Base-by-base conservation (phyloP, 2,329 filamentous ascomycete genomes). In the Capronia americana region DNA sequence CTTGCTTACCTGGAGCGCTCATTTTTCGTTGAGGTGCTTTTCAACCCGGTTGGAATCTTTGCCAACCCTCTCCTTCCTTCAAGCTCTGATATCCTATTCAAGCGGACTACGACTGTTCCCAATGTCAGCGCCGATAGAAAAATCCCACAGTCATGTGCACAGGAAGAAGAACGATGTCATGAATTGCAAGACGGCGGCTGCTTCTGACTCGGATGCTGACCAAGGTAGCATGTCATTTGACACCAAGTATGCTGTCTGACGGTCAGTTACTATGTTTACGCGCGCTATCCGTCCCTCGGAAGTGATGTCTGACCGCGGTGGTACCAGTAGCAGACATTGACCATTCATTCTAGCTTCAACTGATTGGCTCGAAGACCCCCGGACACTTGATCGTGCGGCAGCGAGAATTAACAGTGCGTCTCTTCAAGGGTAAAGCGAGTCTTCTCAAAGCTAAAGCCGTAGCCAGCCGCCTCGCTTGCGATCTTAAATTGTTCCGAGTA, bases 1-100 rank as follows among this genome's bases (percentile, higher is more conserved):
- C 17, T 7, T 38, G 48, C 58, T 61, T 61, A 61, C 58, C 58
- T 26, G 53, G 46, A 12, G 58, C 11, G 48, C 24, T 51, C 58
- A 61, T 61, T 30, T 61, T 41, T n/a, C 5, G 5, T 44, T 24
- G 12, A 20, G 10, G 14, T 17, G 32, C 24, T 23, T 8, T 20
- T 30, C 57, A 38, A 7, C 8, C 20, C 17, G 24, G 38, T 24
- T 41, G 14, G 5, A 44, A 17, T 7, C 17, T 44, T 17, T n/a
- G 38, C 17, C 38, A 44, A 3, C 17, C 8, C 38, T n/a, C 17
- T 44, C 38, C 7, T 44, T n/a, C 17, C 38, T n/a, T 41, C 17
- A n/a, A 7, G 17, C 0, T 20, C 38, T 44, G 38, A 20, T 44
- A n/a, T n/a, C 38, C 38, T 8, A 8, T 7, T 44, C 38, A n/a